A percentile compares a stretch with the other conserved stretches of the same genome.
Conservation (phyloP, 129 eudicot species). For the Arctium minus region DNA sequence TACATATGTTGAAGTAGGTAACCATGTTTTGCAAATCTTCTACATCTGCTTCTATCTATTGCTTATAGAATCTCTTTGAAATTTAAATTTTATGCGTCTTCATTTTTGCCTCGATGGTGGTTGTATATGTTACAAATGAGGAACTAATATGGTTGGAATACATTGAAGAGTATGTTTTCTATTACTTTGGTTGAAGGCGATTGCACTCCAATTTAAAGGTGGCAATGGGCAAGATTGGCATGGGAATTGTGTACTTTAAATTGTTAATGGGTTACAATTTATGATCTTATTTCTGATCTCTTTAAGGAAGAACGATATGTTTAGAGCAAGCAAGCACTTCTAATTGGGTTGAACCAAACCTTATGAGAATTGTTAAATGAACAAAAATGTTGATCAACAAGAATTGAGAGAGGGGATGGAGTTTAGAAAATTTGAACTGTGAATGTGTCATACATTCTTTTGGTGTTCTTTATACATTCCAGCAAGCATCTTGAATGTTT, state of each 20-base stretch:
- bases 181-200: no score
- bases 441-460: conserved; percentile 1
- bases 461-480: not conserved
- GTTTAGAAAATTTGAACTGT: not conserved
- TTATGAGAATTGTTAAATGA: not conserved
- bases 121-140: not conserved
- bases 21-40: not conserved
- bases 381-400: not conserved
- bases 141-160: not conserved
- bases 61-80: not conserved
- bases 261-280: not conserved
- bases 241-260: not conserved
- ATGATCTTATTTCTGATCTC: not conserved
- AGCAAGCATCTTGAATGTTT: not conserved
- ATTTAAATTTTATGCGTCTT: not conserved
- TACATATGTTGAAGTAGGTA: not conserved
- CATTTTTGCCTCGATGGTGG: not conserved
- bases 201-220: not conserved
- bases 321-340: not conserved
- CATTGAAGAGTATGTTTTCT: not conserved
- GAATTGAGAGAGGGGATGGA: not conserved
- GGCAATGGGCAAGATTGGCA: not conserved
- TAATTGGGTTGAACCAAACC: not conserved
- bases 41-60: not conserved
- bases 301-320: not conserved